Percentiles rank a stretch among this genome's conserved stretches.
Conservation (phyloP, 768 basidiomycete species). For the Pleurotus tuber-regium region DNA sequence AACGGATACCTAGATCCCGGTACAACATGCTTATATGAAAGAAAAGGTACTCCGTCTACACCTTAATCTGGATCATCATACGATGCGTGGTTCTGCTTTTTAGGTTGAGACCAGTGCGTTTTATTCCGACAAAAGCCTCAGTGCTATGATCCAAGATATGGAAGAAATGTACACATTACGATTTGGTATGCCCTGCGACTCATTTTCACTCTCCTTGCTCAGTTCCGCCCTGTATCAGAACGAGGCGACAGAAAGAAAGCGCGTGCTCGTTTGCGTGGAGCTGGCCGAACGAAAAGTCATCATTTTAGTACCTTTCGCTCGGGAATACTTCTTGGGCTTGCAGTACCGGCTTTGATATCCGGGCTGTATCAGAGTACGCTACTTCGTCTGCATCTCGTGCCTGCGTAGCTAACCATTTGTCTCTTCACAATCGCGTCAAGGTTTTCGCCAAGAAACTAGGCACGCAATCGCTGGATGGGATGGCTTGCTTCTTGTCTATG, state of each 20-base stretch:
- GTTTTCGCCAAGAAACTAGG: slow-evolving; percentile 51
- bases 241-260: slow-evolving; percentile 81
- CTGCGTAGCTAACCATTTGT: neutral
- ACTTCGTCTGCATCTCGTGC: neutral
- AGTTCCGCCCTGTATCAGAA: slow-evolving; percentile 26
- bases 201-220: neutral
- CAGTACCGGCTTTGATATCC: slow-evolving; percentile 61
- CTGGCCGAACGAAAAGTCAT: slow-evolving; percentile 49
- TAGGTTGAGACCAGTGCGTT: slow-evolving; percentile 71
- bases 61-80: neutral
- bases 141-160: slow-evolving; percentile 68
- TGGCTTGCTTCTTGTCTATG: slow-evolving; percentile 77
- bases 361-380: slow-evolving; percentile 61
- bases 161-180: slow-evolving; percentile 73
- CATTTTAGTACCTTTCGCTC: slow-evolving; percentile 74
- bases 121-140: slow-evolving; percentile 57
- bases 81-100: neutral
- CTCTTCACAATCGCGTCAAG: slow-evolving; percentile 29
- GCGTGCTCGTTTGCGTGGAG: slow-evolving; percentile 58
- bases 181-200: slow-evolving; percentile 58
- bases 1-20: slow-evolving; percentile 49
- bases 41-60: too few relatives aligned
- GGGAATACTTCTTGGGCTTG: slow-evolving; percentile 70
- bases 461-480: slow-evolving; percentile 64
- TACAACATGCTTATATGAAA: slow-evolving; percentile 74